A percentile compares a stretch with the other conserved stretches of the same genome.
Conservation (phyloP, 2,329 filamentous ascomycete species). For the Xylariaceae sp. region DNA sequence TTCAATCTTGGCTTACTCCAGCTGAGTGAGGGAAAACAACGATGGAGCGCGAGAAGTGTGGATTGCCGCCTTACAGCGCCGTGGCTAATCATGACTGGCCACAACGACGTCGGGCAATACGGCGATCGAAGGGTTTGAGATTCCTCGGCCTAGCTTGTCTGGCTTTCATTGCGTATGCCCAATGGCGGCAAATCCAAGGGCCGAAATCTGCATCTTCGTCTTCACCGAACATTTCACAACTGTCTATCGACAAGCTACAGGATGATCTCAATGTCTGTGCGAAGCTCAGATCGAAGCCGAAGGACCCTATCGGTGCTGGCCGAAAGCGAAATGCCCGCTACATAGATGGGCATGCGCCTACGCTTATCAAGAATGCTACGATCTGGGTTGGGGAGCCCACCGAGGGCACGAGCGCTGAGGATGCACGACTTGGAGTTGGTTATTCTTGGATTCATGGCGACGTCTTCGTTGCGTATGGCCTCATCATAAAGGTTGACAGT, state of each 20-base stretch:
- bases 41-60: slow-evolving; percentile 37
- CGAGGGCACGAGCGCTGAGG: slow-evolving; percentile 45
- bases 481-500: slow-evolving; percentile 49
- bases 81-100: slow-evolving; percentile 27
- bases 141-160: slow-evolving; percentile 43
- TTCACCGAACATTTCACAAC: slow-evolving; percentile 18
- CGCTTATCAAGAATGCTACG: slow-evolving; percentile 60
- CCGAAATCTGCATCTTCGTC: not conserved
- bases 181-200: slow-evolving; percentile 40
- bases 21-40: not conserved
- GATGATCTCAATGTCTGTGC: slow-evolving; percentile 52
- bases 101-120: slow-evolving; percentile 30
- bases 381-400: slow-evolving; percentile 60
- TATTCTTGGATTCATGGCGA: slow-evolving; percentile 57
- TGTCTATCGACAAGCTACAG: slow-evolving; percentile 50
- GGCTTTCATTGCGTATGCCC: slow-evolving; percentile 46
- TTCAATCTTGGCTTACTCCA: not conserved
- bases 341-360: slow-evolving; percentile 51
- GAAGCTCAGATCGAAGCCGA: slow-evolving; percentile 48
- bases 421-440: slow-evolving; percentile 52
- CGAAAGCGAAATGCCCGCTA: slow-evolving; percentile 57
- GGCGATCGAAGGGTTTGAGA: slow-evolving; percentile 41
- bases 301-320: slow-evolving; percentile 50
- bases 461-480: slow-evolving; percentile 54
- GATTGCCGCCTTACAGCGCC: slow-evolving; percentile 42